Conservation (phyloP, 2,329 filamentous ascomycete species). For the Pestalotiopsis sp. region DNA sequence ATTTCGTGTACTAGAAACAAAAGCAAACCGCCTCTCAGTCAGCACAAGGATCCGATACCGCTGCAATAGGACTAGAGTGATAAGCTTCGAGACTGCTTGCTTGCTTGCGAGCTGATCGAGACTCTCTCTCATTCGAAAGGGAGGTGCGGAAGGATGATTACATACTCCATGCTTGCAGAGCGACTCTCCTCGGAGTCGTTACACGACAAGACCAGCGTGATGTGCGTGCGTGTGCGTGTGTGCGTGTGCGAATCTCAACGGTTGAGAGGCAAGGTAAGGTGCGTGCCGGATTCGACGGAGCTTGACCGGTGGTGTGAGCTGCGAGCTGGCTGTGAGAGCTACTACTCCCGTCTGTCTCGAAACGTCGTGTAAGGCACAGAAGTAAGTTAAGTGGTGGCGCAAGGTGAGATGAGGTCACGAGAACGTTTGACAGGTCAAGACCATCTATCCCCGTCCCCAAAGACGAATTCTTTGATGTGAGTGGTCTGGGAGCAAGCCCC, state of each 20-base stretch:
- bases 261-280: not conserved
- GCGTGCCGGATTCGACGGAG: not conserved
- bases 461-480: too few species aligned
- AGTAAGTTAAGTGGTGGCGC: not conserved
- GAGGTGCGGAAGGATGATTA: not conserved
- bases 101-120: not conserved
- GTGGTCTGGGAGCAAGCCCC: not conserved
- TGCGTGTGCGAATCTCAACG: not conserved
- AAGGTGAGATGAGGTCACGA: not conserved
- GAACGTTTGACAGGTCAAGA: not conserved
- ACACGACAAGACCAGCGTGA: not conserved
- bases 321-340: not conserved
- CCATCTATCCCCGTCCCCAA: not conserved
- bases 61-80: not conserved
- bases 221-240: not conserved
- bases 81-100: not conserved
- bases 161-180: constrained; percentile 10
- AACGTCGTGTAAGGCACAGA: not conserved
- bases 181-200: not conserved
- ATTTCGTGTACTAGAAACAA: constrained; percentile 32
- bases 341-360: not conserved
- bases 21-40: constrained; percentile 2
- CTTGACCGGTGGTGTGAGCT: not conserved
- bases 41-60: constrained; percentile 1
- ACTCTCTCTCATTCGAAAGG: not conserved